Evolutionary conservation across 495 filamentous ascomycete species (phyloP), one percentile per base, ranked within the genome.

Genomic region (Penicillium riverlandense): DNA sequence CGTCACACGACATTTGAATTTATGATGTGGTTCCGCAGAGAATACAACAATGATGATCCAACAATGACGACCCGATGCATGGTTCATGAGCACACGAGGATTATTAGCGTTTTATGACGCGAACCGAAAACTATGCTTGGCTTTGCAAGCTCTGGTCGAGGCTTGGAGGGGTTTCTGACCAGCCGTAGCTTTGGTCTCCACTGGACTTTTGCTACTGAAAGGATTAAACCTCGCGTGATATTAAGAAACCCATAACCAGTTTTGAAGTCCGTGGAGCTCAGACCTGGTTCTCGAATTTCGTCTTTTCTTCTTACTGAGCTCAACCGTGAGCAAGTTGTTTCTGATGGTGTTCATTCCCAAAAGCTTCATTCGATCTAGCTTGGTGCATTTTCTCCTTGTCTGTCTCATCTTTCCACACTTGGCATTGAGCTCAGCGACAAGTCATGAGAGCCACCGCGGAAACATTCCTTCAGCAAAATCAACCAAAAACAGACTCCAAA

Each of bases 371-470:
- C 36, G 15, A 27, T 35, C 30, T 4, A 29, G 13, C 4, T 36
- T 43, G 33, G 5, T 43, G 13, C 41, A 36, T 43, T 36, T 43
- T 2, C 30, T 43, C 32, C 41, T 43, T n/a, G 29, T 43, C 15
- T 11, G 16, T 28, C 8, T 43, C 30, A 43, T 8, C 32, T 22
- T 43, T 27, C 32, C 32, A 22, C 1, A 15, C 13, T 35, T 36
- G 32, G 29, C 11, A 36, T 43, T 36, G 41, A 36, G 41, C 32
- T 28, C 32, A 15, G 32, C 27, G 15, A 28, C 8, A 28, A 28
- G 6, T 43, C 41, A 36, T 28, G 16, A 36, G n/a, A 36, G 4
- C 8, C 41, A 35, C n/a, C 33, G n/a, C 7, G 32, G 14, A 29
- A 8, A 35, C 31, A 35, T n/a, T n/a, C n/a, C 28, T 35, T 1